These are phyloP conservation scores for Basidioascus undulatus DNA, from an alignment of 768 basidiomycete genomes.

Conservation along the genomic window DNA sequence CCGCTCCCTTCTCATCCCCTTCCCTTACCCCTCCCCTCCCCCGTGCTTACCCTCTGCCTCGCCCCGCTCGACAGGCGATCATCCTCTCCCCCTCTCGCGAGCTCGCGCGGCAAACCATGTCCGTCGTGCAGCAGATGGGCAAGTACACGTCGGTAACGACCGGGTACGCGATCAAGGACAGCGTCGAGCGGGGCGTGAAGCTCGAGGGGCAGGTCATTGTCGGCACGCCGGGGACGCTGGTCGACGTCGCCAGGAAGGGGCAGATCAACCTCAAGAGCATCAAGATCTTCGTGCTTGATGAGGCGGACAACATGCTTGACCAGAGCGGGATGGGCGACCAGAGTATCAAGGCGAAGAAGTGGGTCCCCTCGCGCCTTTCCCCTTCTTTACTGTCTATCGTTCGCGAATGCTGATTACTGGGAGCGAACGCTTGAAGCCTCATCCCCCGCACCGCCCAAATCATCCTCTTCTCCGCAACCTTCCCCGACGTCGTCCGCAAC, in stretches of 20 bases:
- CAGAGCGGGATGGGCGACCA: conserved; percentile 75
- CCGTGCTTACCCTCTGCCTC: background rate
- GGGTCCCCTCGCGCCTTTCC: conserved; percentile 15
- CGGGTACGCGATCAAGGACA: conserved; percentile 81
- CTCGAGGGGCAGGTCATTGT: conserved; percentile 79
- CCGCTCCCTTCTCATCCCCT: background rate
- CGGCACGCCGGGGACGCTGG: conserved; percentile 88
- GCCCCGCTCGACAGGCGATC: conserved; percentile 35
- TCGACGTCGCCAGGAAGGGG: conserved; percentile 26
- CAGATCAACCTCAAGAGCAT: conserved; percentile 45
- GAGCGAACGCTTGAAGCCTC: conserved; percentile 7
- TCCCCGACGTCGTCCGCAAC: conserved; percentile 74
- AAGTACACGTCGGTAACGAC: conserved; percentile 83
- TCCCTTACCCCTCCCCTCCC: background rate
- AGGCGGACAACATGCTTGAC: conserved; percentile 98
- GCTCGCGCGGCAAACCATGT: conserved; percentile 90
- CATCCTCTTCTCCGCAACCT: conserved; percentile 93
- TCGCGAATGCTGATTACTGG: background rate
- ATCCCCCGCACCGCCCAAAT: conserved; percentile 31
- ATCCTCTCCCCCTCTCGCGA: conserved; percentile 97
- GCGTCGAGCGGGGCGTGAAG: conserved; percentile 17
- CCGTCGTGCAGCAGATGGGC: conserved; percentile 79
- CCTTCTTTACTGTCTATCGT: too few relatives aligned
- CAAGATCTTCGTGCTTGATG: conserved; percentile 86
- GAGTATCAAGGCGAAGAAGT: conserved; percentile 85